Evolutionary conservation across 805 yeast species (phyloP).

Genomic region (Kazachstania psychrophila): DNA sequence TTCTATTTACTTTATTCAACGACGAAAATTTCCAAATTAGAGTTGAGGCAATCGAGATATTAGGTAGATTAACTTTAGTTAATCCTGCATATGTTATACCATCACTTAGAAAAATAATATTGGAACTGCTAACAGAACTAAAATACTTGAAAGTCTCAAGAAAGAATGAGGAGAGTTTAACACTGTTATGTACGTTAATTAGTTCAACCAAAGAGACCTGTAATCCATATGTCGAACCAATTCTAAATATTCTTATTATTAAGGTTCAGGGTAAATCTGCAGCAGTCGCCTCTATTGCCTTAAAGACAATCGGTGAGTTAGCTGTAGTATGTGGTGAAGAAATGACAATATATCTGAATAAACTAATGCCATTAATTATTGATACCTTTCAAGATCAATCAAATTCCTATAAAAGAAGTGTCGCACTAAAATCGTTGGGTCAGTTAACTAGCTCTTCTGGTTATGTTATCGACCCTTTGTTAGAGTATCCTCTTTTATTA

Average conservation of each 20-base stretch:
- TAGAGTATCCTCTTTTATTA: conserved; percentile 79
- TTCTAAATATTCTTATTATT: conserved; percentile 71
- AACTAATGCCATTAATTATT: conserved; percentile 74
- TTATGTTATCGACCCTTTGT: conserved; percentile 82
- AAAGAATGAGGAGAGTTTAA: conserved; percentile 77
- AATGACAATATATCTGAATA: conserved; percentile 56
- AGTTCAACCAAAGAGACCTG: conserved; percentile 69
- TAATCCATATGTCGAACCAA: conserved; percentile 81
- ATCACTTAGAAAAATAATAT: conserved; percentile 69
- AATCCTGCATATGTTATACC: conserved; percentile 95
- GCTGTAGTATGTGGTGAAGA: conserved; percentile 83
- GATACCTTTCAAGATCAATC: conserved; percentile 88
- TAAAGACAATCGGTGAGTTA: conserved; percentile 77
- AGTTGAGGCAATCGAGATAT: conserved; percentile 60
- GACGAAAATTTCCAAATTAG: conserved; percentile 80
- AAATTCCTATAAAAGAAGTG: conserved; percentile 70
- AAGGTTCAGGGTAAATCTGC: conserved; percentile 61
- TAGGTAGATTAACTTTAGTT: conserved; percentile 73
- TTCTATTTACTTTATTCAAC: conserved; percentile 75
- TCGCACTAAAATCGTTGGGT: conserved; percentile 77
- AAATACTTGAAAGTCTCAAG: conserved; percentile 68
- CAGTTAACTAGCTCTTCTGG: conserved; percentile 84
- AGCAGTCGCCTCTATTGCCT: conserved; percentile 74
- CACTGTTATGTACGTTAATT: conserved; percentile 60
- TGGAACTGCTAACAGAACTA: conserved; percentile 72